phyloP scores from a whole-genome alignment of 2,329 filamentous ascomycete genomes.

The Graphium sp. region DNA sequence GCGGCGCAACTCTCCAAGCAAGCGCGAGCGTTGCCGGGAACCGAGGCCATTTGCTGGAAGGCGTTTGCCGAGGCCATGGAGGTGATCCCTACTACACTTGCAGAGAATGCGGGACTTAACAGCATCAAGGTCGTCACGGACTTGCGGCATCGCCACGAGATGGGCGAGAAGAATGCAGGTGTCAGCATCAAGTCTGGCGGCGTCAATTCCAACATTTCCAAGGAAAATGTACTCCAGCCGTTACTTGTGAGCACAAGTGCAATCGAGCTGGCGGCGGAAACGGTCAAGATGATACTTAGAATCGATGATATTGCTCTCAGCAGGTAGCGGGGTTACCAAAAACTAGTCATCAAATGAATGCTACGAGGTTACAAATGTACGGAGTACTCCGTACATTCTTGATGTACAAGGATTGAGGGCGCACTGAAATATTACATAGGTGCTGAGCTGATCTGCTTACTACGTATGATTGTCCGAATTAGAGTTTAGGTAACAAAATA shows the following conservation, averaged over 20 bases:
- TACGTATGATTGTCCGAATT: too few species aligned
- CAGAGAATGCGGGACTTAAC: constrained; percentile 94
- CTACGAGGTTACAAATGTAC: too few species aligned
- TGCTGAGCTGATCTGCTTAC: too few species aligned
- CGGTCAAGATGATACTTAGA: constrained; percentile 80
- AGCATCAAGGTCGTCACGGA: constrained; percentile 98
- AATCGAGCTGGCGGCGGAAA: constrained; percentile 93
- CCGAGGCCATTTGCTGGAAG: constrained; percentile 97
- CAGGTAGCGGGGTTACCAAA: constrained; percentile 26
- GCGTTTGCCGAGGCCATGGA: constrained; percentile 96
- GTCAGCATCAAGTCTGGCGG: constrained; percentile 97
- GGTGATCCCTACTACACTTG: constrained; percentile 88
- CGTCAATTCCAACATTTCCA: constrained; percentile 90
- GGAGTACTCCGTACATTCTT: too few species aligned
- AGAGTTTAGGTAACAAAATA: too few species aligned
- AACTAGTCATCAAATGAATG: constrained; percentile 12
- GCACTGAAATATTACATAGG: too few species aligned
- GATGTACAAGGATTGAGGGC: too few species aligned
- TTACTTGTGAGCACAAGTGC: constrained; percentile 93
- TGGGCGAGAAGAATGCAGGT: constrained; percentile 88
- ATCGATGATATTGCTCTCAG: constrained; percentile 51
- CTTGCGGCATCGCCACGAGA: constrained; percentile 80
- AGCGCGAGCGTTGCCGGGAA: constrained; percentile 70
- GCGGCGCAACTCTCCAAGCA: constrained; percentile 72
- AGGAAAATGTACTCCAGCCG: constrained; percentile 93